A percentile compares a stretch with the other conserved stretches of the same genome.
Evolutionary conservation across 1,139 yeast species (phyloP).

Genomic region (Nakaseomyces glabratus): DNA sequence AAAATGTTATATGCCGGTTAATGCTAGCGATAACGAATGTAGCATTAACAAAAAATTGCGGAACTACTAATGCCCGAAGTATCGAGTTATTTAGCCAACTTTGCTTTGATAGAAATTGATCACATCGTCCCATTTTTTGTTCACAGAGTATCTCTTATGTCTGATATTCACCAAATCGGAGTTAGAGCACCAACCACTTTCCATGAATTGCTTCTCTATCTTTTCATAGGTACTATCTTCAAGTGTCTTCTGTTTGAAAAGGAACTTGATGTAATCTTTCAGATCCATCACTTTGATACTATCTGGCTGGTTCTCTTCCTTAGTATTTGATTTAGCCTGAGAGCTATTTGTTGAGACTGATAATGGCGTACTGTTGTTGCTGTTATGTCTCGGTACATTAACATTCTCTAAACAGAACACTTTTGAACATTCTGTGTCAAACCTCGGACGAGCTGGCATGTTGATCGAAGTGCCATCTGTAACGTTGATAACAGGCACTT

Average conservation of each 20-base stretch:
- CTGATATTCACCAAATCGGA: conserved; percentile 6
- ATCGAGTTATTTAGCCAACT: too few species aligned
- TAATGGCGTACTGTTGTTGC: conserved; percentile 2
- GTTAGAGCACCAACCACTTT: conserved; percentile 7
- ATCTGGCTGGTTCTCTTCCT: conserved; percentile 2
- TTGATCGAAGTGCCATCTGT: conserved; percentile 4
- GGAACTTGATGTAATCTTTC: conserved; percentile 5
- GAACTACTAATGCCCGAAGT: too few species aligned
- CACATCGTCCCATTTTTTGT: conserved; percentile 8
- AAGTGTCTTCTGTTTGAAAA: conserved; percentile 3
- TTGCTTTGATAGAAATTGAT: conserved; percentile 7
- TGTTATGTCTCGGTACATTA: neutral
- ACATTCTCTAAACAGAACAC: neutral
- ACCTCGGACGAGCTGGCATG: neutral
- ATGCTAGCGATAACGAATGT: too few species aligned
- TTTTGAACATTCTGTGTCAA: conserved; percentile 5
- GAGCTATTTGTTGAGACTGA: neutral
- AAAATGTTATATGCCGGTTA: too few species aligned
- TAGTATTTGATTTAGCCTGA: neutral
- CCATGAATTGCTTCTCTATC: conserved; percentile 6
- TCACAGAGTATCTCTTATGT: conserved; percentile 6
- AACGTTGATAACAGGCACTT: conserved; percentile 2
- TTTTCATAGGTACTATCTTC: conserved; percentile 7
- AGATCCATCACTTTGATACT: conserved; percentile 3
- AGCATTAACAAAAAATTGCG: too few species aligned